A percentile compares a stretch with the other conserved stretches of the same genome.
Evolutionary conservation across 176 grass and related monocot species (phyloP).

Genomic region (Pontederia crassipes): DNA sequence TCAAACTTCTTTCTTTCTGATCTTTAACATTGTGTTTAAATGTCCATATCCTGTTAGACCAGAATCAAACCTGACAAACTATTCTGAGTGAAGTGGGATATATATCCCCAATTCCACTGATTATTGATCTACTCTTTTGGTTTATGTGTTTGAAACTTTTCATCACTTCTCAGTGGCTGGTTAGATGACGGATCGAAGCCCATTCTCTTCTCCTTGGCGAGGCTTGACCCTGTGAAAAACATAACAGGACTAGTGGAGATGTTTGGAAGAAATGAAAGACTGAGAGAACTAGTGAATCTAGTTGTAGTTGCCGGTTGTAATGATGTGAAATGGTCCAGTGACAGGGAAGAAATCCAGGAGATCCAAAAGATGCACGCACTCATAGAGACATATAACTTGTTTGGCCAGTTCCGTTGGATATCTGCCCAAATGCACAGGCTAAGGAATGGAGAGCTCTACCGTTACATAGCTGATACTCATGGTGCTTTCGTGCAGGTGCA

Average conservation of each 20-base stretch:
- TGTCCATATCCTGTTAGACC: background rate
- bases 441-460: constrained; percentile 77
- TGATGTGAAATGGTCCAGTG: constrained; percentile 61
- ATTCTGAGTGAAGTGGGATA: too few species aligned
- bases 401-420: constrained; percentile 89
- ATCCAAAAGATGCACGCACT: constrained; percentile 90
- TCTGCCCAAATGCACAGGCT: constrained; percentile 79
- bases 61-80: too few species aligned
- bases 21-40: background rate
- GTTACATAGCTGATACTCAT: constrained; percentile 82
- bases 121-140: background rate
- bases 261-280: constrained; percentile 39
- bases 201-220: constrained; percentile 95
- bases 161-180: constrained; percentile 42
- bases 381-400: constrained; percentile 56
- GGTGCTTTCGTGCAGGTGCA: constrained; percentile 89
- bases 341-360: constrained; percentile 77
- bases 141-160: background rate
- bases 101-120: too few species aligned
- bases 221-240: constrained; percentile 82
- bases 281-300: constrained; percentile 74
- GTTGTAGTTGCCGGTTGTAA: constrained; percentile 77
- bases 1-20: background rate
- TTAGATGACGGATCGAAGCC: constrained; percentile 80
- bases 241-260: constrained; percentile 85